These are phyloP conservation scores for Tulasnella sp. DNA, from an alignment of 768 basidiomycete genomes.

Conservation along the genomic window DNA sequence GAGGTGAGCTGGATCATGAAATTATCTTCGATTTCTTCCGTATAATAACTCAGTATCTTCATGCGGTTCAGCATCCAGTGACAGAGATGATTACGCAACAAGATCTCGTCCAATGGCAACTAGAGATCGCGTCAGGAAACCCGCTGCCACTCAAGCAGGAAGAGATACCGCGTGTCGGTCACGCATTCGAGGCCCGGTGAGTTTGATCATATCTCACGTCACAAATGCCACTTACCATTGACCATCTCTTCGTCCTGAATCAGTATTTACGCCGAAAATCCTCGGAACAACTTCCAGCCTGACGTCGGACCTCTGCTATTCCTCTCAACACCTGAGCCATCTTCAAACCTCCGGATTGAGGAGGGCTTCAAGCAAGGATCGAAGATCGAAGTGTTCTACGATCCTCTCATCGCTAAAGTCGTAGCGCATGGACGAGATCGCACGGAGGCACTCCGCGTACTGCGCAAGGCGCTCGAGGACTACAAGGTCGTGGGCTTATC, in stretches of 20 bases:
- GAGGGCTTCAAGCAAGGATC: constrained; percentile 76
- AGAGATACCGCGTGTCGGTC: constrained; percentile 75
- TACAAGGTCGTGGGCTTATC: constrained; percentile 86
- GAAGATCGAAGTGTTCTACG: constrained; percentile 79
- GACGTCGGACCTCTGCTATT: constrained; percentile 77
- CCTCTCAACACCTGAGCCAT: constrained; percentile 67
- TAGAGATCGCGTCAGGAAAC: constrained; percentile 86
- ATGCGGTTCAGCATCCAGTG: constrained; percentile 56
- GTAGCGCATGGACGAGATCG: constrained; percentile 80
- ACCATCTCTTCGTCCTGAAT: background rate
- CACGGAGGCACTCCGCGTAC: constrained; percentile 67
- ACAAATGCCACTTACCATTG: background rate
- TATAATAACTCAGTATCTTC: background rate
- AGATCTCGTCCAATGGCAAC: constrained; percentile 92
- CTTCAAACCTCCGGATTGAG: constrained; percentile 65
- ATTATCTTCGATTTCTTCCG: background rate
- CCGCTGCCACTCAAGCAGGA: constrained; percentile 66
- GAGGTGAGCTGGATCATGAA: constrained; percentile 30
- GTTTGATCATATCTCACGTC: background rate
- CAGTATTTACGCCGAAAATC: constrained; percentile 84
- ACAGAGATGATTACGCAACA: constrained; percentile 92
- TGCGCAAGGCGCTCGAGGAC: constrained; percentile 71
- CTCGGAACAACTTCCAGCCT: constrained; percentile 84
- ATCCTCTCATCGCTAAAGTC: constrained; percentile 87
- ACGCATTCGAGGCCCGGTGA: constrained; percentile 78